Conservation (phyloP, 257 asterid species). For the Cynanchum wilfordii region DNA sequence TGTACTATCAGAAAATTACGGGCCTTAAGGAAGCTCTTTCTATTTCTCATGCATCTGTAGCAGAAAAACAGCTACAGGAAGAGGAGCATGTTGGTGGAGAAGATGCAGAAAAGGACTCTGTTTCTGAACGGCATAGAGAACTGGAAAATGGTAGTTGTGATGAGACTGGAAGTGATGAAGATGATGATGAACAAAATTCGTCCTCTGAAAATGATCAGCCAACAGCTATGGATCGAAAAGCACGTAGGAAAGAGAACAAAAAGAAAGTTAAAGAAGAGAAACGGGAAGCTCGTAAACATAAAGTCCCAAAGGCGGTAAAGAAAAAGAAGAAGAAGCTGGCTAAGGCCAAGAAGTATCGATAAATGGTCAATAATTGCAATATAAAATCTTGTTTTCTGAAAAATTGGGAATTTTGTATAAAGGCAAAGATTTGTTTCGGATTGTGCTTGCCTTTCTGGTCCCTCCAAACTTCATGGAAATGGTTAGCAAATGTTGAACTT, state of each 20-base stretch:
- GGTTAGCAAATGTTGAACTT: too few species aligned
- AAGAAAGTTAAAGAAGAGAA: slow-evolving; percentile 93
- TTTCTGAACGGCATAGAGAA: slow-evolving; percentile 5
- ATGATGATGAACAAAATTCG: slow-evolving; percentile 32
- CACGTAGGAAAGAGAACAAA: slow-evolving; percentile 85
- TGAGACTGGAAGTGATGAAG: slow-evolving; percentile 40
- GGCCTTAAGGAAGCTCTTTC: slow-evolving; percentile 79
- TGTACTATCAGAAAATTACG: slow-evolving; percentile 83
- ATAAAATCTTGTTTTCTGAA: too few species aligned
- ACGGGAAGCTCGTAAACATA: slow-evolving; percentile 74
- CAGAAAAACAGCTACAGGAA: slow-evolving; percentile 30
- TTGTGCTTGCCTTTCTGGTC: too few species aligned
- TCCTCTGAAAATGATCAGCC: slow-evolving; percentile 39
- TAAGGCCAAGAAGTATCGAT: slow-evolving; percentile 76
- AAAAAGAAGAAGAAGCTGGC: slow-evolving; percentile 89
- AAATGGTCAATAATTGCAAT: neutral
- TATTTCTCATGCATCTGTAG: slow-evolving; percentile 28
- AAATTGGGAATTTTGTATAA: too few species aligned
- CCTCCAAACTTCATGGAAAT: too few species aligned
- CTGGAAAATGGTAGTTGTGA: slow-evolving; percentile 22
- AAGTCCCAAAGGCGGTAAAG: slow-evolving; percentile 75
- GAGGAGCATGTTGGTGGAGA: slow-evolving; percentile 12
- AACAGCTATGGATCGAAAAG: slow-evolving; percentile 50
- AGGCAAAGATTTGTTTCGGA: too few species aligned
- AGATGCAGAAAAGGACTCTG: slow-evolving; percentile 18